Evolutionary conservation across 176 grass and related monocot genomes (phyloP), one percentile per base, ranked within the genome.

Genomic region (Dendrocalamus sinicus): DNA sequence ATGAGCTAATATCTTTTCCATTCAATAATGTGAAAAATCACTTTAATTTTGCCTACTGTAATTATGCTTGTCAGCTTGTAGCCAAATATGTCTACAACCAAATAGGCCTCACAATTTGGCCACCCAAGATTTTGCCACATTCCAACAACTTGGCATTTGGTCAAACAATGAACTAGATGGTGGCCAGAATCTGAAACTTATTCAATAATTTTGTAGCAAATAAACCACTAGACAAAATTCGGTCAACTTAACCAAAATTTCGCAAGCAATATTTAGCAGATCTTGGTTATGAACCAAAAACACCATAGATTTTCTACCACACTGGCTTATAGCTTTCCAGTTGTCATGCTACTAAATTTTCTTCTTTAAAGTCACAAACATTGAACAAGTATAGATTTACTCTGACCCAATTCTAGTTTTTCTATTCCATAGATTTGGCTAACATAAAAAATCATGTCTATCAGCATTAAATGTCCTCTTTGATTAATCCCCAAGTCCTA

Each of bases 41-140:
- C 40, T 41, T 73, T 48, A 58, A 22, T 24, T 45, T 74, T 8
- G 50, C 17, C 39, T 1, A 73, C 24, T 58, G 66, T 58, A 32
- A 41, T 76, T 52, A 77, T 39, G 76, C 67, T 53, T 76, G 57
- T 62, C 39, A 78, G 22, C 46, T 79, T 61, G 20, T 80, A 15
- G 53, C 20, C 39, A 20, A 72, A 22, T 48, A 53, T 71, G 24
- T 13, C 39, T 81, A 41, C 58, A 70, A 73, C 9, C 7, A 58
- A 44, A 83, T 71, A 12, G 24, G 5, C 37, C 0, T 83, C 22
- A 9, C 52, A 58, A 55, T 65, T 66, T 17, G 24, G 13, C 14
- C 13, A 40, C 63, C 51, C 40, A 66, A 23, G 13, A 22, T 76
- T 23, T 6, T 39, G 4, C 64, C 46, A 44, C 43, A 44, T 9